Evolutionary conservation across 75 land plant species (phyloP), one percentile per base, ranked within the genome.

Genomic region (Pinus albicaulis): DNA sequence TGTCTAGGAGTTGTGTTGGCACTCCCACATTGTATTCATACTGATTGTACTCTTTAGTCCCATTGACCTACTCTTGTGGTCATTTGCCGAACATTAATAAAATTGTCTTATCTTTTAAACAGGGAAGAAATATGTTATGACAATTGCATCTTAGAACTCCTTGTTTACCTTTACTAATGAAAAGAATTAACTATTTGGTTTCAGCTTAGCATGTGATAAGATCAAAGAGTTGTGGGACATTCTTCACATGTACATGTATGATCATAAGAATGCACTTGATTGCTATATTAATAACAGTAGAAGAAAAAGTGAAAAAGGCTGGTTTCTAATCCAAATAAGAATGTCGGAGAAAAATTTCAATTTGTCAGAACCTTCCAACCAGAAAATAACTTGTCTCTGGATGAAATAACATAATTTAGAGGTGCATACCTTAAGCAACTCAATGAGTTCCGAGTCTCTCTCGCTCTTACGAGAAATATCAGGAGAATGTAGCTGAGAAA

Each of bases 381-480:
- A 36, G 17, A 28, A 65, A 17, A 19, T 19, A 7, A 36, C 36
- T 5, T 1, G 44, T 7, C 36, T 25, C 17, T 36, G 16, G 1
- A 36, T 31, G 41, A 8, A 17, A 36, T 16, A 36, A 36, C 20
- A 36, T 66, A 44, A 19, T 36, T 38, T 36, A 16, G 23, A 66
- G 38, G 20, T 36, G 38, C 10, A 20, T 66, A 66, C 70, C 70
- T 66, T 16, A 23, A 66, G 70, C 70, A 66, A 66, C 70, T 66
- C 70, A 38, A 66, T 66, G 17, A 66, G 22, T 17, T 66, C 70
- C 38, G 48, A 38, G 38, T 66, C 38, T 34, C 23, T 66, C 48
- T 38, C 52, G 20, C 70, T 38, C 22, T 66, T 66, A 66, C 24
- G 70, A 19, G 70, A 66, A 66, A 66, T 66, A 11, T 66, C 70